A percentile compares a stretch with the other conserved stretches of the same genome.
These are phyloP conservation scores for Mariannaea sp. DNA, from an alignment of 2,329 filamentous ascomycete species.

Conservation along the genomic window DNA sequence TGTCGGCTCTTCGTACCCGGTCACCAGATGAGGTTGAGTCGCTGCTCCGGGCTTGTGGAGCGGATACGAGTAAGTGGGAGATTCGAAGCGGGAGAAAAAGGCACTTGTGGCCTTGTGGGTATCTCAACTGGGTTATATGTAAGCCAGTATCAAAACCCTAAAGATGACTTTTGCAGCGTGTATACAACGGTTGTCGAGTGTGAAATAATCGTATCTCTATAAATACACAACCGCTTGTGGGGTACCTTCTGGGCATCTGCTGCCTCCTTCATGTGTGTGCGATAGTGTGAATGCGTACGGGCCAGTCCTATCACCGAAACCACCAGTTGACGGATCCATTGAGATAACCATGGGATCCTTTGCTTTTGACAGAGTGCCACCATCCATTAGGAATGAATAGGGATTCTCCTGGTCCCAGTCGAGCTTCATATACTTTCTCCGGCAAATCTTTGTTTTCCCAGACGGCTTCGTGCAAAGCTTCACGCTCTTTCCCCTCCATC, in stretches of 20 bases:
- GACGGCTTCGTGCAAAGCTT: slow-evolving; percentile 67
- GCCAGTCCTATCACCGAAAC: slow-evolving; percentile 47
- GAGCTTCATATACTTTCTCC: slow-evolving; percentile 54
- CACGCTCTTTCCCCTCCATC: slow-evolving; percentile 81
- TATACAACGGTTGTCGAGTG: neutral
- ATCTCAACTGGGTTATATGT: slow-evolving; percentile 58
- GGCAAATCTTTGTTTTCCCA: slow-evolving; percentile 58
- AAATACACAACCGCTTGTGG: neutral
- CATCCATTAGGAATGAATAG: slow-evolving; percentile 51
- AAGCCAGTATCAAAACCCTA: slow-evolving; percentile 40
- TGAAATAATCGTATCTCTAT: too few species aligned
- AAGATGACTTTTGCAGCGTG: slow-evolving; percentile 14
- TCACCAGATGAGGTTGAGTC: slow-evolving; percentile 67
- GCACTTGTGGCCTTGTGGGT: slow-evolving; percentile 57
- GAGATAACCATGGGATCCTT: slow-evolving; percentile 40
- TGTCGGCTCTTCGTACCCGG: slow-evolving; percentile 70
- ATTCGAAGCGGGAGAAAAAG: slow-evolving; percentile 52
- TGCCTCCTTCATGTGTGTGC: neutral
- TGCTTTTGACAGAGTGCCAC: slow-evolving; percentile 54
- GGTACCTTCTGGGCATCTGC: neutral
- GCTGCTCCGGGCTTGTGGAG: slow-evolving; percentile 60
- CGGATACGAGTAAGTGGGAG: slow-evolving; percentile 52
- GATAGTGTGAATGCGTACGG: neutral
- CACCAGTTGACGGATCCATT: slow-evolving; percentile 54
- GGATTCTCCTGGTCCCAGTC: slow-evolving; percentile 58